Conservation (phyloP, 2,329 filamentous ascomycete genomes). For the Calonectria pteridis region DNA sequence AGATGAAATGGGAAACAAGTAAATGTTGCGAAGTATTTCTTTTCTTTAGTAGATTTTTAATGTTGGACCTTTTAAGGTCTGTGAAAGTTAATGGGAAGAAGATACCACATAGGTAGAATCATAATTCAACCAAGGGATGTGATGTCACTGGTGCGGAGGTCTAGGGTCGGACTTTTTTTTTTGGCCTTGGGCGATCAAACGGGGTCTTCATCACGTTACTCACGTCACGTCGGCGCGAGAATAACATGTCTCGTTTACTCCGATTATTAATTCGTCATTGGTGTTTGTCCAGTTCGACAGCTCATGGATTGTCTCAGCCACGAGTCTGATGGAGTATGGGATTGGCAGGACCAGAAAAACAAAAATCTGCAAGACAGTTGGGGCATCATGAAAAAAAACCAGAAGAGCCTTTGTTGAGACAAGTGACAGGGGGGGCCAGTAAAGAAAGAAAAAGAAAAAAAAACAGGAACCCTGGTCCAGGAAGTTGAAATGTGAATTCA, state of each 20-base stretch:
- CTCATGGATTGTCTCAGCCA: too few relatives aligned
- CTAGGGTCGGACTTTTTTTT: background rate
- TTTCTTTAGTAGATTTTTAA: too few relatives aligned
- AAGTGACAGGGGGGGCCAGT: background rate
- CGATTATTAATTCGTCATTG: background rate
- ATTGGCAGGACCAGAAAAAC: background rate
- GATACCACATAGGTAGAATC: too few relatives aligned
- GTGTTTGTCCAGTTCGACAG: background rate
- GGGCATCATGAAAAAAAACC: background rate
- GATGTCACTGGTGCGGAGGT: background rate
- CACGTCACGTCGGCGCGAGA: background rate
- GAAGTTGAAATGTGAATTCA: conserved; percentile 7
- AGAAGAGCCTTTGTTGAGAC: conserved; percentile 13
- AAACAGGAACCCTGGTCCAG: background rate
- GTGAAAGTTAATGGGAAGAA: too few relatives aligned
- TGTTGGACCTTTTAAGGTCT: too few relatives aligned
- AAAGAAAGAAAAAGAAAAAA: background rate
- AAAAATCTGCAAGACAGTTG: conserved; percentile 1
- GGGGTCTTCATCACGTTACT: background rate
- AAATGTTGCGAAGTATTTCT: too few relatives aligned
- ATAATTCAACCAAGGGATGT: too few relatives aligned
- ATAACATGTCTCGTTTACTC: background rate
- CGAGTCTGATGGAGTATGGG: background rate
- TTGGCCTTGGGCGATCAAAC: background rate
- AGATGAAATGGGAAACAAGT: too few relatives aligned